Percentiles rank a stretch among this genome's conserved stretches.
These are phyloP conservation scores for Ascoidea rubescens DNA, from an alignment of 805 yeast genomes.

Conservation along the genomic window DNA sequence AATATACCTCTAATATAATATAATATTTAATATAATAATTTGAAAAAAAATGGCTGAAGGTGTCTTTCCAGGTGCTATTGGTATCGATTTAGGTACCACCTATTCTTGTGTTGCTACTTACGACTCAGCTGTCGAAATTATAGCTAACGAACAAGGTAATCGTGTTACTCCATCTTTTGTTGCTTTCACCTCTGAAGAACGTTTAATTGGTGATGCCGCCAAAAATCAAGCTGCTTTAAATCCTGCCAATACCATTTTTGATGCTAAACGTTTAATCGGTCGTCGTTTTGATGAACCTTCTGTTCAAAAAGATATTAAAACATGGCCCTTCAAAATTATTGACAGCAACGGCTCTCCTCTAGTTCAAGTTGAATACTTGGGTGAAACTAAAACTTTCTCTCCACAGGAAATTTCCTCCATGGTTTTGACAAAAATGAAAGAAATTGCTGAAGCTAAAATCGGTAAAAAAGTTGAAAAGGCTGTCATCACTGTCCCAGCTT, in stretches of 20 bases:
- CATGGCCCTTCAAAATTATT: constrained; percentile 72
- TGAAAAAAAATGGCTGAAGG: constrained; percentile 72
- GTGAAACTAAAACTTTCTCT: constrained; percentile 54
- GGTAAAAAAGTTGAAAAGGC: constrained; percentile 63
- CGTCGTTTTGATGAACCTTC: constrained; percentile 62
- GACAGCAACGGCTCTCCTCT: constrained; percentile 54
- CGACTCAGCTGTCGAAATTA: constrained; percentile 65
- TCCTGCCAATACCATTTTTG: constrained; percentile 67
- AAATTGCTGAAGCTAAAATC: constrained; percentile 65
- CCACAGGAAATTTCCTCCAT: constrained; percentile 68
- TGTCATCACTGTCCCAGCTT: constrained; percentile 70
- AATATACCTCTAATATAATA: too few species aligned
- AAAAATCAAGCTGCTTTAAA: constrained; percentile 74
- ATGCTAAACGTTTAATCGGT: constrained; percentile 75
- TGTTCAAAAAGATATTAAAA: constrained; percentile 82
- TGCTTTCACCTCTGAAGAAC: constrained; percentile 65
- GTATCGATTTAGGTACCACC: constrained; percentile 96
- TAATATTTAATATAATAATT: neutral
- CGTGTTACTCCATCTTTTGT: constrained; percentile 75
- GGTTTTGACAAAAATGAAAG: constrained; percentile 75
- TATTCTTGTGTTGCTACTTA: constrained; percentile 70
- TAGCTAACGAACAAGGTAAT: constrained; percentile 80
- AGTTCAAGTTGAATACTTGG: constrained; percentile 57
- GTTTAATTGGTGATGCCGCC: constrained; percentile 75
- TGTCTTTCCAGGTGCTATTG: constrained; percentile 98